Base-by-base conservation (phyloP, 805 yeast species). In the Starmerella stellata region DNA sequence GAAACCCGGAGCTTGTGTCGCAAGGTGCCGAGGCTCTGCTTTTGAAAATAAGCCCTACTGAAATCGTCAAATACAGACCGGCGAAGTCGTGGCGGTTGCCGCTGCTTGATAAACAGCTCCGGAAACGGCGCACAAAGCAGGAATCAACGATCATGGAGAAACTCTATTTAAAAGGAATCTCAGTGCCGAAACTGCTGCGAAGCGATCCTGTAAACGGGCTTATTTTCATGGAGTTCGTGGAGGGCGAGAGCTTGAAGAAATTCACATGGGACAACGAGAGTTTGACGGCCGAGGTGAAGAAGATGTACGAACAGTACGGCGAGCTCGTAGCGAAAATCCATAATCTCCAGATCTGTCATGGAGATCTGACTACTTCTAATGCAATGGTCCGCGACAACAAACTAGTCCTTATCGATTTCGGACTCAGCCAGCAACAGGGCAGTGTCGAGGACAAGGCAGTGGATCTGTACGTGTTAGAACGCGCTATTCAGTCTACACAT, bases 351-450 rank as follows among this genome's bases (percentile, higher is more conserved):
- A 70, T 80, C 54, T 74, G 82, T 20, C 98, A 90, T 57, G 98
- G 98, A 1, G 98, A 90, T 55, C 63, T 90, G 48, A 90, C 98
- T 0, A 74, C 87, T 18, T 85, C 96, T 0, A 90, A 90, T 51
- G 71, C 83, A 20, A 68, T 90, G 34, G 46, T 48, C 4, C 24
- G 30, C 19, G 28, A n/a, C 14, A 27, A 31, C 27, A 25, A 24
- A 21, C 52, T 85, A 14, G 69, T 63, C 25, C 57, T 90, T 46
- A 90, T 90, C 39, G 98, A 90, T 54, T 90, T 90, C 60, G 98
- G 98, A 0, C 64, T 90, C 16, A 78, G 93, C 2, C 72, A 83
- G 11, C 74, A 74, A 41, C 73, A 93, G 0, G 52, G 48, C 2
- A 36, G 40, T 5, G 21, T 39, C 16, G 98, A 90, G 51, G 96